phyloP scores from a whole-genome alignment of 495 filamentous ascomycete species.

The Aspergillus homomorphus region DNA sequence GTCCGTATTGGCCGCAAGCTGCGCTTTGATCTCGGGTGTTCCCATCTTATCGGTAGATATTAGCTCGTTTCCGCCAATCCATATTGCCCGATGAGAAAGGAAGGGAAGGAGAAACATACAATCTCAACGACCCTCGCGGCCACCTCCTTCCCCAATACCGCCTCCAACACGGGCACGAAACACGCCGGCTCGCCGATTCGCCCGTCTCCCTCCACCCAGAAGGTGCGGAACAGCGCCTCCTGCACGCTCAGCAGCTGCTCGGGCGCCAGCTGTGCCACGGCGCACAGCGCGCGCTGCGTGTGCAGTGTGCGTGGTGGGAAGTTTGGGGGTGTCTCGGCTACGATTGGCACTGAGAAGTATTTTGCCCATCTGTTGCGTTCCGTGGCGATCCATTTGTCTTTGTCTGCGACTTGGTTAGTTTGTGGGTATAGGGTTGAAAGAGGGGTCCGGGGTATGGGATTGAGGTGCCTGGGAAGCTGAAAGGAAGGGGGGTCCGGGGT shows the following conservation, averaged over 20 bases:
- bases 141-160: slow-evolving; percentile 48
- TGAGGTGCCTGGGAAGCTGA: too few species aligned
- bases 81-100: background rate
- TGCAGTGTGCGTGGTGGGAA: slow-evolving; percentile 59
- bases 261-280: slow-evolving; percentile 36
- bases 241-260: slow-evolving; percentile 43
- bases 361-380: slow-evolving; percentile 63
- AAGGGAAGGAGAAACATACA: slow-evolving; percentile 20
- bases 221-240: slow-evolving; percentile 50
- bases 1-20: slow-evolving; percentile 55
- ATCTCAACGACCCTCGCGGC: slow-evolving; percentile 40
- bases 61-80: slow-evolving; percentile 2
- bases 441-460: too few species aligned
- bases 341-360: slow-evolving; percentile 59
- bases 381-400: slow-evolving; percentile 58
- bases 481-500: too few species aligned
- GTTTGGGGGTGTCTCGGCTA: slow-evolving; percentile 42
- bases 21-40: slow-evolving; percentile 50
- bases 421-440: background rate
- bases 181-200: slow-evolving; percentile 50
- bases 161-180: slow-evolving; percentile 43
- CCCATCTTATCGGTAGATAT: slow-evolving; percentile 27
- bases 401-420: slow-evolving; percentile 47
- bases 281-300: slow-evolving; percentile 49
- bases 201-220: slow-evolving; percentile 53